Percentiles rank a stretch among this genome's conserved stretches.
Evolutionary conservation across 2,329 filamentous ascomycete species (phyloP).

Genomic region (Helotiales sp.): DNA sequence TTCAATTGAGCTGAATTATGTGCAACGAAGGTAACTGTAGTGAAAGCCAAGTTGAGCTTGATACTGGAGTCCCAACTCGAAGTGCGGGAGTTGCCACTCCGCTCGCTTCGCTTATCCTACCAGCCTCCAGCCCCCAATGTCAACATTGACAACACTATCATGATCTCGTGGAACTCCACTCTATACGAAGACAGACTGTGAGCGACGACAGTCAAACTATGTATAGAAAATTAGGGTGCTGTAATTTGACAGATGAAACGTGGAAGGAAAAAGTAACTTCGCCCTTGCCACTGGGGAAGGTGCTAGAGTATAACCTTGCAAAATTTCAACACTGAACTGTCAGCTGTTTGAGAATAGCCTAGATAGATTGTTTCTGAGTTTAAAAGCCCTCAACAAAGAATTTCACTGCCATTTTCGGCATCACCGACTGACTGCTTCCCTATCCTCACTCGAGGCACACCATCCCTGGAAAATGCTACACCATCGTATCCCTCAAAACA

Average conservation of each 20-base stretch:
- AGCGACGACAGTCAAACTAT: not conserved
- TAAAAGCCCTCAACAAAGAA: too few species aligned
- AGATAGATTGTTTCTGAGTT: not conserved
- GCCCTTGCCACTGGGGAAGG: not conserved
- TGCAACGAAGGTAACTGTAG: too few species aligned
- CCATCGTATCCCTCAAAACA: not conserved
- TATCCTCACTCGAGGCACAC: not conserved
- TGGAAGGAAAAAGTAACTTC: too few species aligned
- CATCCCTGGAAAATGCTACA: not conserved
- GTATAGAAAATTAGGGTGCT: not conserved
- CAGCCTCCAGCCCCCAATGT: not conserved
- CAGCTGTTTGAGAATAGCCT: not conserved
- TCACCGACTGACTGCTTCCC: not conserved
- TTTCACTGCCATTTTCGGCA: not conserved
- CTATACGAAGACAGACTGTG: not conserved
- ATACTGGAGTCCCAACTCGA: too few species aligned
- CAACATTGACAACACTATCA: not conserved
- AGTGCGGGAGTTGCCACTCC: not conserved
- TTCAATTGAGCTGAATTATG: too few species aligned
- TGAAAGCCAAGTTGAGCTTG: too few species aligned
- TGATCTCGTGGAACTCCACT: not conserved
- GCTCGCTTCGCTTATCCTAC: not conserved
- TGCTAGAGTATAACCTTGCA: not conserved
- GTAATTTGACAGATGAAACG: too few species aligned
- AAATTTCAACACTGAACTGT: not conserved